Conservation (phyloP, 495 filamentous ascomycete species). For the Immersiella caudata region DNA sequence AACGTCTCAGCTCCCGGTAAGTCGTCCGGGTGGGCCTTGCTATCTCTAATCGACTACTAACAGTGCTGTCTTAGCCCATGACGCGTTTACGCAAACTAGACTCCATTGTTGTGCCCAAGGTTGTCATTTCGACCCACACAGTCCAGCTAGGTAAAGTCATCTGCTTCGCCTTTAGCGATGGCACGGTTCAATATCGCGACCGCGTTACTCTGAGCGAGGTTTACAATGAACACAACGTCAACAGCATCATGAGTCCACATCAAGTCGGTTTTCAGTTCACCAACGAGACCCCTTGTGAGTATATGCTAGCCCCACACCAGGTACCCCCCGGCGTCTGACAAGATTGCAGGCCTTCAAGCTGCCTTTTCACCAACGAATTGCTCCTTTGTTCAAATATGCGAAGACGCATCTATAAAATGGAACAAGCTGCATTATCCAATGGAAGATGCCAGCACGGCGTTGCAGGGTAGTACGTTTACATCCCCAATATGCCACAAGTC, state of each 20-base stretch:
- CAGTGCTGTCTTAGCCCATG: constrained; percentile 51
- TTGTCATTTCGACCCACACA: constrained; percentile 67
- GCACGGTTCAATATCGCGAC: constrained; percentile 76
- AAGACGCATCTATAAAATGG: constrained; percentile 67
- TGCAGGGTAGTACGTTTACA: constrained; percentile 46
- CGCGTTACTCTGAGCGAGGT: constrained; percentile 68
- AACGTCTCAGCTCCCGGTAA: constrained; percentile 48
- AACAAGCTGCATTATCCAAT: constrained; percentile 60
- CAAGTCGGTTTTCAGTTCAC: constrained; percentile 76
- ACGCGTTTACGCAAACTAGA: constrained; percentile 66
- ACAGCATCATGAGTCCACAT: constrained; percentile 65
- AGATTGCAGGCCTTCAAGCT: constrained; percentile 58
- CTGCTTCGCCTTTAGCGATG: constrained; percentile 72
- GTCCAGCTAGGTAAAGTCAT: constrained; percentile 69
- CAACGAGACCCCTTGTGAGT: constrained; percentile 52
- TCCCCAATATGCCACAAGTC: neutral
- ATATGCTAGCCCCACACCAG: neutral
- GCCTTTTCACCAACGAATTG: constrained; percentile 77
- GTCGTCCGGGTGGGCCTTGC: constrained; percentile 10
- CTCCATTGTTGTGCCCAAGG: constrained; percentile 64
- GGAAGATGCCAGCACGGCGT: constrained; percentile 41
- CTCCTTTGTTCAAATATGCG: constrained; percentile 63
- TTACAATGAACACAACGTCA: constrained; percentile 61
- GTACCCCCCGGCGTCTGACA: constrained; percentile 14
- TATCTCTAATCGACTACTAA: constrained; percentile 16